These are phyloP conservation scores for Gossypium herbaceum DNA, from an alignment of 345 rosid species.

Conservation along the genomic window DNA sequence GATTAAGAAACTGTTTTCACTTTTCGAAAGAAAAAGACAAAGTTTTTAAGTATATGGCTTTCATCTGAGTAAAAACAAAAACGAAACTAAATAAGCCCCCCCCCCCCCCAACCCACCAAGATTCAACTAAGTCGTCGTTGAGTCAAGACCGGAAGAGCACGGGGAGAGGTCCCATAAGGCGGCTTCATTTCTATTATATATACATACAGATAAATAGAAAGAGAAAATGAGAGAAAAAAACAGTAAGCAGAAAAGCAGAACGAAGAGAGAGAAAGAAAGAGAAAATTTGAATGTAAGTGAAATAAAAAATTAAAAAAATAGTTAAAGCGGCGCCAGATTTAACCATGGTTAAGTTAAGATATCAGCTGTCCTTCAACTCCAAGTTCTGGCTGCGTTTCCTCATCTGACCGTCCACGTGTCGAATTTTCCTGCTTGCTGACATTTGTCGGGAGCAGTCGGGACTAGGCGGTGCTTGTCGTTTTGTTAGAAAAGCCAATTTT, in stretches of 20 bases:
- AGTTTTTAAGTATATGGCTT: background rate
- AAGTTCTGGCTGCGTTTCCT: constrained; percentile 13
- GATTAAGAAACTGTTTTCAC: constrained; percentile 3
- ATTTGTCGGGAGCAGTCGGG: constrained; percentile 41
- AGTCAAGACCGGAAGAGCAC: constrained; percentile 18
- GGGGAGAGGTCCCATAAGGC: constrained; percentile 30
- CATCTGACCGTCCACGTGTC: constrained; percentile 52
- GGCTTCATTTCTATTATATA: constrained; percentile 22
- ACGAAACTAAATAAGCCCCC: background rate
- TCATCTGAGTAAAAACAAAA: constrained; percentile 13
- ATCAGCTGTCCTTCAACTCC: background rate
- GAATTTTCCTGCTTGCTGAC: constrained; percentile 22
- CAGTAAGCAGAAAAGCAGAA: no score
- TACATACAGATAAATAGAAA: constrained; percentile 1
- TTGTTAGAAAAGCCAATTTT: constrained; percentile 12
- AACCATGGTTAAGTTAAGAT: constrained; percentile 25
- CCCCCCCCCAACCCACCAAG: background rate
- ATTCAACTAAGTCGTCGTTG: constrained; percentile 28
- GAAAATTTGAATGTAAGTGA: constrained; percentile 7
- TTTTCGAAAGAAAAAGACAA: constrained; percentile 3
- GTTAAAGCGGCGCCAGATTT: constrained; percentile 29
- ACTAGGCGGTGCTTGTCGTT: constrained; percentile 62
- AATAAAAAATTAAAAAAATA: constrained; percentile 1
- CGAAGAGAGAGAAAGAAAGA: background rate
- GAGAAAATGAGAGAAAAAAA: background rate